Percentiles rank a stretch among this genome's conserved stretches.
These are phyloP conservation scores for Colletotrichum sp. DNA, from an alignment of 2,329 filamentous ascomycete genomes.

Conservation along the genomic window DNA sequence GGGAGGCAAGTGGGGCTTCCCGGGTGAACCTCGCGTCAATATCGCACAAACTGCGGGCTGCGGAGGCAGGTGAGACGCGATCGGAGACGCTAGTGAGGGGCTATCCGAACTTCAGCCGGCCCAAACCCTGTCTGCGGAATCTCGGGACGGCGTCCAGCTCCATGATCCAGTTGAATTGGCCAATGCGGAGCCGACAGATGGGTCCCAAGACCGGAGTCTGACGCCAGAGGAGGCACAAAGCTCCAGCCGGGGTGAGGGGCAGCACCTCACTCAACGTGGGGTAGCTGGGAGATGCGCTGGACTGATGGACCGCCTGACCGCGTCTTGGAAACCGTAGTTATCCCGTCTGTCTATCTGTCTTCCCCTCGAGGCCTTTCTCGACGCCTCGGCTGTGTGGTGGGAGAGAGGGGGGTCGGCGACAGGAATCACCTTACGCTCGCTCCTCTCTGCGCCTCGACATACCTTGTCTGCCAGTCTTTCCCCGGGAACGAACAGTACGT, in stretches of 20 bases:
- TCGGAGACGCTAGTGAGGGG: background rate
- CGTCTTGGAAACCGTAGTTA: background rate
- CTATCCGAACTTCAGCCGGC: constrained; percentile 3
- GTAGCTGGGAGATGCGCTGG: background rate
- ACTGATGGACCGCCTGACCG: background rate
- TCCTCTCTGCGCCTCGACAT: background rate
- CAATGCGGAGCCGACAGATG: background rate
- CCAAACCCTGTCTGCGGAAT: constrained; percentile 5
- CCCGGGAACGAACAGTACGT: background rate
- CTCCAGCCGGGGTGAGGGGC: constrained; percentile 12
- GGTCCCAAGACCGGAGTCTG: background rate
- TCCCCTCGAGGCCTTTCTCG: background rate
- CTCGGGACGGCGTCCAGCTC: constrained; percentile 18
- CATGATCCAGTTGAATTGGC: background rate
- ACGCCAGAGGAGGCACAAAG: background rate
- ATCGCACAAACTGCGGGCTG: background rate
- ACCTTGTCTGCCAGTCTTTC: background rate
- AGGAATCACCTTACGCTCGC: background rate
- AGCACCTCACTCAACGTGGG: constrained; percentile 6
- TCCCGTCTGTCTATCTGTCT: background rate
- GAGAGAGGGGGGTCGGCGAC: background rate
- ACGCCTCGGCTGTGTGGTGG: background rate
- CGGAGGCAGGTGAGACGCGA: background rate
- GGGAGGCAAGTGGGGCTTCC: background rate
- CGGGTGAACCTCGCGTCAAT: background rate